These are phyloP conservation scores for Fusarium graminum DNA, from an alignment of 2,329 filamentous ascomycete species.

Conservation along the genomic window DNA sequence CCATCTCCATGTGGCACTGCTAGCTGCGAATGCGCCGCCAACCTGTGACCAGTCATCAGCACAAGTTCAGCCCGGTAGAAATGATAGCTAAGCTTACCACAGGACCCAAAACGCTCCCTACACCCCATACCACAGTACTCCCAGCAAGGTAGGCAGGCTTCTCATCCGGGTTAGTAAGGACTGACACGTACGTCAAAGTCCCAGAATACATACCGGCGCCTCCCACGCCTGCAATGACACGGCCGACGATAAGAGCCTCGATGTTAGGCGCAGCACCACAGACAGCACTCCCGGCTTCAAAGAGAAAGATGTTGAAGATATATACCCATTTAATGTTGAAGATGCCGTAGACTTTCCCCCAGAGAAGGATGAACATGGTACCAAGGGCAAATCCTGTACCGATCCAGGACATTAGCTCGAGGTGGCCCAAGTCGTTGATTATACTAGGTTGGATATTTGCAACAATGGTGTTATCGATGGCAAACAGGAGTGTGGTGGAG, in stretches of 20 bases:
- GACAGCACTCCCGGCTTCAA: not conserved
- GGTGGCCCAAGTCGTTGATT: not conserved
- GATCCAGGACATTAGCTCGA: constrained; percentile 8
- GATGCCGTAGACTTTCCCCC: not conserved
- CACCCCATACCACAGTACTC: not conserved
- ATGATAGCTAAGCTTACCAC: too few species aligned
- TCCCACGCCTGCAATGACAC: not conserved
- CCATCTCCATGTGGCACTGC: constrained; percentile 58
- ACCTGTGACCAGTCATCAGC: too few species aligned
- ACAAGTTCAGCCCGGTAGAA: too few species aligned
- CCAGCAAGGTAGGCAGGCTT: constrained; percentile 1
- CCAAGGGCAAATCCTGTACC: constrained; percentile 1
- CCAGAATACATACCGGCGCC: constrained; percentile 8
- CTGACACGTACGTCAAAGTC: not conserved
- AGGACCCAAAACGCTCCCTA: not conserved
- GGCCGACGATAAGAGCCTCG: not conserved
- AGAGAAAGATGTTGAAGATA: not conserved
- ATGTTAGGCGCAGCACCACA: not conserved
- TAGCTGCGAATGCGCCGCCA: constrained; percentile 60
- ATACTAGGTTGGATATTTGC: not conserved
- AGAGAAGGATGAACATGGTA: not conserved
- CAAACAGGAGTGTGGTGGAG: constrained; percentile 1
- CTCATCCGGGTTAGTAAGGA: not conserved
- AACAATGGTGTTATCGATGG: not conserved
- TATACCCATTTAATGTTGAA: constrained; percentile 2